These are phyloP conservation scores for Chrysosporium queenslandicum DNA, from an alignment of 2,329 filamentous ascomycete genomes.

Conservation along the genomic window DNA sequence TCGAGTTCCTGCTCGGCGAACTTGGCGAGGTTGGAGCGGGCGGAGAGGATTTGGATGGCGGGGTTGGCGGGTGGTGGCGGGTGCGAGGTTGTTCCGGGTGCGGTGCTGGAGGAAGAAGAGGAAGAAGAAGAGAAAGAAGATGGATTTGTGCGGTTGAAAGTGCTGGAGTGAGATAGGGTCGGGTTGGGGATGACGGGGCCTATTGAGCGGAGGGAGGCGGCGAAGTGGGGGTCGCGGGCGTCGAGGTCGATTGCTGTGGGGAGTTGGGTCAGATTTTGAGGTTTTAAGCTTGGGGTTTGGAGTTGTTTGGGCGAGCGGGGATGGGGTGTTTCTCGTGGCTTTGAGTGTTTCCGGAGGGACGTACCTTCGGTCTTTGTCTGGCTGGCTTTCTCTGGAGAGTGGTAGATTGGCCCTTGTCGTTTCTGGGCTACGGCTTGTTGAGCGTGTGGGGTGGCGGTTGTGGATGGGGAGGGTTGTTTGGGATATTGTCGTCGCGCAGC, in stretches of 20 bases:
- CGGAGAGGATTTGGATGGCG: conserved; percentile 44
- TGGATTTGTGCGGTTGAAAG: conserved; percentile 30
- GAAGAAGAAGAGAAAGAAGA: conserved; percentile 22
- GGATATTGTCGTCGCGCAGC: conserved; percentile 49
- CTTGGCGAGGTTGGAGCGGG: conserved; percentile 42
- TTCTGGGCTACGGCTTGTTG: conserved; percentile 17
- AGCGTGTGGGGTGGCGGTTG: conserved; percentile 31
- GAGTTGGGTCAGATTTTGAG: not conserved
- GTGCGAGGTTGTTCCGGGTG: conserved; percentile 20
- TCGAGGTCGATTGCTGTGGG: conserved; percentile 48
- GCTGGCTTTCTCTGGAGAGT: conserved; percentile 29
- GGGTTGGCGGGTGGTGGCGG: conserved; percentile 42
- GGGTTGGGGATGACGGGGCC: conserved; percentile 51
- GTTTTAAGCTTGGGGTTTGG: not conserved
- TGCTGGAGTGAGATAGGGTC: conserved; percentile 47
- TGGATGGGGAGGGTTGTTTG: conserved; percentile 35
- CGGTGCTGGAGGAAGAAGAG: conserved; percentile 22
- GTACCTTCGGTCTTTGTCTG: conserved; percentile 29
- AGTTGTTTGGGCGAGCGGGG: too few species aligned
- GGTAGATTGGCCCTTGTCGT: conserved; percentile 25
- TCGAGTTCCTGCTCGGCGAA: conserved; percentile 47
- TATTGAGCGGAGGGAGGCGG: conserved; percentile 64
- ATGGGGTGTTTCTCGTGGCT: too few species aligned
- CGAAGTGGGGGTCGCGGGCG: conserved; percentile 55
- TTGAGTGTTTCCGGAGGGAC: too few species aligned